Base-by-base conservation (phyloP, 495 filamentous ascomycete species). In the Arthonia radiata region DNA sequence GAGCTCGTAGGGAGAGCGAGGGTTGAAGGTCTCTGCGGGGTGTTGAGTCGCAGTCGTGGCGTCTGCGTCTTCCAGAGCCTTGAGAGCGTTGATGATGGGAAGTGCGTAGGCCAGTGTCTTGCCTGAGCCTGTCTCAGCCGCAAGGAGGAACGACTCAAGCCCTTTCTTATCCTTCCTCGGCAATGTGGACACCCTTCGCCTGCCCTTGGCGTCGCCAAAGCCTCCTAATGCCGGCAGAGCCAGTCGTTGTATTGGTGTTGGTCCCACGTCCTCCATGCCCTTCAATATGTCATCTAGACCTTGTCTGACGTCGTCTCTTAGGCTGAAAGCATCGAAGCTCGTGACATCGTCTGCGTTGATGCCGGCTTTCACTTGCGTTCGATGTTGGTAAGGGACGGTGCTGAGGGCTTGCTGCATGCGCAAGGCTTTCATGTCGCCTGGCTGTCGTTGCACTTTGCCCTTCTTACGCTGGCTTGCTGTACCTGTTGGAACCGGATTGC, bases 91-190 rank as follows among this genome's bases (percentile, higher is more conserved):
- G 18, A 94, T 49, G 11, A 66, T 50, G 1, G 86, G 89, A 12
- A 91, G 41, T 14, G 92, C 48, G 40, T 97, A 97, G 15, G 86
- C 75, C 34, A 97, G 52, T 1, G 86, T 97, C 50, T 97, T 97
- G 29, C 86, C 86, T 2, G 86, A 93, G 6, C 86, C 86, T 2
- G 86, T 97, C 51, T 97, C 86, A 7, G 89, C 86, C 1, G 89
- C 86, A 11, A 97, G 56, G 7, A 97, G 61, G 40, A 74, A 91
- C 35, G 34, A 6, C 24, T 39, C 28, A 25, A 16, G 18, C 34
- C 31, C 23, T 27, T 6, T 47, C 43, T 27, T 47, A 33, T 14
- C 48, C 45, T 1, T 46, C 32, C 33, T 37, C 27, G 17, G 25
- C 17, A 16, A 38, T 35, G 46, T 23, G 39, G 23, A n/a, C 36